Conservation (phyloP, 768 basidiomycete genomes). For the Psilocybe sp. region DNA sequence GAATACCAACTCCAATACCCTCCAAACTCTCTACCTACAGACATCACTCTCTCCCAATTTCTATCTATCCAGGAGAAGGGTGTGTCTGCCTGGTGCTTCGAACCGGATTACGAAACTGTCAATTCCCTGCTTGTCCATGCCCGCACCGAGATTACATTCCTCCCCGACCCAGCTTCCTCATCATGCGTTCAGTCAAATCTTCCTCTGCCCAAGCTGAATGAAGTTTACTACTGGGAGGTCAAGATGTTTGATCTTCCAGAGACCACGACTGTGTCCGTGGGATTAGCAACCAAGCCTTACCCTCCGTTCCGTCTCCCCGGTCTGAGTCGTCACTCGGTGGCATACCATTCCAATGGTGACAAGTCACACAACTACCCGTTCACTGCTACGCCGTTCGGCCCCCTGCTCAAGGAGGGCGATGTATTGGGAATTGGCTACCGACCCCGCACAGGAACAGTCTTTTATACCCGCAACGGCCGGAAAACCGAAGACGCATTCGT, state of each 20-base stretch:
- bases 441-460: conserved; percentile 95
- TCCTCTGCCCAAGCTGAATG: conserved; percentile 95
- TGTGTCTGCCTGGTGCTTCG: conserved; percentile 98
- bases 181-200: conserved; percentile 96
- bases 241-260: conserved; percentile 98
- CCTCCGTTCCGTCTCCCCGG: conserved; percentile 93
- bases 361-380: conserved; percentile 98
- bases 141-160: conserved; percentile 96
- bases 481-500: conserved; percentile 96
- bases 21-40: conserved; percentile 94
- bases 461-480: conserved; percentile 96
- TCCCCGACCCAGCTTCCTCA: conserved; percentile 91
- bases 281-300: conserved; percentile 95
- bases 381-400: conserved; percentile 79
- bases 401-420: conserved; percentile 87
- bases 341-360: conserved; percentile 95
- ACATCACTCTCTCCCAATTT: conserved; percentile 98
- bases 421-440: conserved; percentile 95
- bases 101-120: conserved; percentile 96
- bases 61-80: conserved; percentile 99
- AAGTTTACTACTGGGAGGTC: conserved; percentile 99
- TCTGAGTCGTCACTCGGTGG: conserved; percentile 81
- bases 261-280: conserved; percentile 85
- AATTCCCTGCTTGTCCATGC: conserved; percentile 91
- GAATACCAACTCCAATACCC: conserved; percentile 86